Evolutionary conservation across 805 yeast species (phyloP).

Genomic region (Teunomyces aglyptinius): DNA sequence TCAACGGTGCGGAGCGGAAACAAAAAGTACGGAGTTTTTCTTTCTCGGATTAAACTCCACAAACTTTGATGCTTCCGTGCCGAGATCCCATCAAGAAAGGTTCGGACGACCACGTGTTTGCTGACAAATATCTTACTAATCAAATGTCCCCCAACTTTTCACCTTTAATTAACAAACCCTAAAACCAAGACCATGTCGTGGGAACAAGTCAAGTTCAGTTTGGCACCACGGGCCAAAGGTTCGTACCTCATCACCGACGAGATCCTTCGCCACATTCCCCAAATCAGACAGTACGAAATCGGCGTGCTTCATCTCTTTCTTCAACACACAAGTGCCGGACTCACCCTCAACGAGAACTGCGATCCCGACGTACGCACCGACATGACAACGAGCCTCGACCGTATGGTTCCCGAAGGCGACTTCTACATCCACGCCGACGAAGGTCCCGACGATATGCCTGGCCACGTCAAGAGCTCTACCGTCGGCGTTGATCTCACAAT

Average conservation of each 20-base stretch:
- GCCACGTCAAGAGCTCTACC: constrained; percentile 59
- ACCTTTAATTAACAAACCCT: no score
- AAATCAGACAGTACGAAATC: constrained; percentile 54
- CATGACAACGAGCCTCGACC: constrained; percentile 60
- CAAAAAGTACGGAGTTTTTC: no score
- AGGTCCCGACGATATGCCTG: constrained; percentile 84
- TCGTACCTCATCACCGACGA: constrained; percentile 72
- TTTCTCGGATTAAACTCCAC: no score
- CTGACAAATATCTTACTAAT: no score
- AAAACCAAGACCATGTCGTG: no score
- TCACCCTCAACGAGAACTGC: constrained; percentile 75
- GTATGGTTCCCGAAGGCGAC: constrained; percentile 65
- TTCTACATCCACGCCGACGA: constrained; percentile 66
- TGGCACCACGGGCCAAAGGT: constrained; percentile 62
- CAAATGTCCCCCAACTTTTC: no score
- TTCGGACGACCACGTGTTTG: no score
- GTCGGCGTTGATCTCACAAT: constrained; percentile 61
- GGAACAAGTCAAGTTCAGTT: constrained; percentile 57
- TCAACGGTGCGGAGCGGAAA: no score
- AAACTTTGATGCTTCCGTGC: no score
- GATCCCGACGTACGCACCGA: constrained; percentile 76
- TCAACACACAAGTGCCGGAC: constrained; percentile 78
- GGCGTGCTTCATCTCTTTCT: constrained; percentile 67
- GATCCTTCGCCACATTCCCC: constrained; percentile 53
- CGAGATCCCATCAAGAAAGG: no score